phyloP scores from a whole-genome alignment of 768 basidiomycete genomes.

The Boletus reticuloceps region DNA sequence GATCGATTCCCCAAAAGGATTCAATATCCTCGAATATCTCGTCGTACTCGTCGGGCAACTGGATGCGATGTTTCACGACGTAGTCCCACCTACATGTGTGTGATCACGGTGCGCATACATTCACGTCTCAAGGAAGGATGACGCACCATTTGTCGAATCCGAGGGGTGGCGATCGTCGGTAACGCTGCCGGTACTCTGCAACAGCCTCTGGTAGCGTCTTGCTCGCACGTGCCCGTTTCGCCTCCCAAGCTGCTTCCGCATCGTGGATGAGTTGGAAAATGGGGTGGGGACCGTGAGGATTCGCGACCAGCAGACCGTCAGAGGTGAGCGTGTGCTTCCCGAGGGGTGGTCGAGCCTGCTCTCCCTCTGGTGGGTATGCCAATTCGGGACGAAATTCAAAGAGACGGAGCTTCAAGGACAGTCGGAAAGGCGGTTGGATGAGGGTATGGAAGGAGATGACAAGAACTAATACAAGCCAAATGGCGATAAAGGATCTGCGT shows the following conservation, averaged over 20 bases:
- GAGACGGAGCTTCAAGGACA: background rate
- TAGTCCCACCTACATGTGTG: slow-evolving; percentile 44
- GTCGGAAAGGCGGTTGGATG: background rate
- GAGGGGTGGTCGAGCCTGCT: background rate
- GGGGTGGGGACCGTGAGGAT: slow-evolving; percentile 38
- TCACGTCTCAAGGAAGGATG: no score
- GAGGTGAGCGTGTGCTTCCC: slow-evolving; percentile 19
- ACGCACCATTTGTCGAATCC: slow-evolving; percentile 44
- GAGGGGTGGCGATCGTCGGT: slow-evolving; percentile 34
- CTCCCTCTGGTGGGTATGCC: background rate
- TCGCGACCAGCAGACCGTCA: slow-evolving; percentile 35
- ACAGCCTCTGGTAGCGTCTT: slow-evolving; percentile 37
- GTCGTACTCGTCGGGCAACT: slow-evolving; percentile 47
- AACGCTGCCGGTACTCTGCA: slow-evolving; percentile 36
- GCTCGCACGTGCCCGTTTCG: slow-evolving; percentile 34
- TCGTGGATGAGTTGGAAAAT: slow-evolving; percentile 40
- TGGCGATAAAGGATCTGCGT: background rate
- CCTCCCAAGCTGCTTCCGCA: slow-evolving; percentile 37
- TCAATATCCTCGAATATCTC: slow-evolving; percentile 39
- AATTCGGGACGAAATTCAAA: background rate
- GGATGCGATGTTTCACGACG: slow-evolving; percentile 36
- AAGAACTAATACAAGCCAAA: background rate
- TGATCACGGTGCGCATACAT: background rate
- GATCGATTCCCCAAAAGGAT: slow-evolving; percentile 37
- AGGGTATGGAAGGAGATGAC: background rate